Evolutionary conservation across 257 asterid species (phyloP), one percentile per base, ranked within the genome.

Genomic region (Fraxinus anomala): DNA sequence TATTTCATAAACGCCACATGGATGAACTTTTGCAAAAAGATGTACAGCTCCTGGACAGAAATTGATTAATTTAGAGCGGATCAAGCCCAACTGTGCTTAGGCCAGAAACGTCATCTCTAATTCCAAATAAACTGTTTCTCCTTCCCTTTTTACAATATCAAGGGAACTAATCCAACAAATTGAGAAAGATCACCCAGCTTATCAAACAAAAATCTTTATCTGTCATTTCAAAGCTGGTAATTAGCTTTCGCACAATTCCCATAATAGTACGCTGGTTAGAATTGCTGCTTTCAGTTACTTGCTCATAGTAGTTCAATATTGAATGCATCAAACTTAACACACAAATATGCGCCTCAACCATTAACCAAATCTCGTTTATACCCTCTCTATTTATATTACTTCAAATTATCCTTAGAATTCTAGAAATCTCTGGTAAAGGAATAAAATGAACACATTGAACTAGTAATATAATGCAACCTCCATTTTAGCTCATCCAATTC

Each of bases 21-120:
- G 42, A 63, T 19, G 70, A 81, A 69, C 67, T 33, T 63, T 4
- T 47, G 59, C 7, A 14, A 47, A 16, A 47, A 17, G 17, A 14
- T 65, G 44, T 7, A 42, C 49, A 42, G 49, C 49, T 42, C 72
- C 72, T 21, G n/a, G 67, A 70, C 59, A 49, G 65, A 54, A 54
- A 19, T 54, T 54, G 65, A 54, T 17, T 19, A 1, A 17, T 19
- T 54, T 54, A 19, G 12, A 54, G 1, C 0, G 11, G 26, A 54
- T 54, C 26, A n/a, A 54, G 40, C 28, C 66, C 16, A 10, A 26
- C 26, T 8, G 23, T 28, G 63, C 76, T 21, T 73, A 16, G 76
- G 36, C 51, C 36, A 72, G 65, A 39, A 24, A 4, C 1, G 17
- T 13, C 24, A 44, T 10, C 10, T 72, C 9, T 1, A 56, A 56